These are phyloP conservation scores for Fusarium metavorans DNA, from an alignment of 2,329 filamentous ascomycete genomes.

Conservation along the genomic window DNA sequence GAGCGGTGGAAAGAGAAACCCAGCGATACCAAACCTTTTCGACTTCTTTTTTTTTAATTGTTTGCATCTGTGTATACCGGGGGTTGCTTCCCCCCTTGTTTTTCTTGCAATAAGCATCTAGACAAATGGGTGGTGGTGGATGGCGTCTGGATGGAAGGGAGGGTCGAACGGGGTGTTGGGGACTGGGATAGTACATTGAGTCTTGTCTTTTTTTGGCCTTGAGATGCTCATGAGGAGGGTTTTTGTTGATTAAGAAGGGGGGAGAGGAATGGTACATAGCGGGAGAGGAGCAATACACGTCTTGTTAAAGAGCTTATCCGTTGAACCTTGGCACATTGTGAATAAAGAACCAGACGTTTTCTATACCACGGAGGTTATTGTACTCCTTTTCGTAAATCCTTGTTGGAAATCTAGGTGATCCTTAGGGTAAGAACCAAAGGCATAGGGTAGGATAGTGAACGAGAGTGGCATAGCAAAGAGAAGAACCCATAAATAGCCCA, in stretches of 20 bases:
- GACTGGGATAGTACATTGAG: slow-evolving; percentile 18
- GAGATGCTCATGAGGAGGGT: neutral
- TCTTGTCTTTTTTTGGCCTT: slow-evolving; percentile 6
- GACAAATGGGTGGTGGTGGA: slow-evolving; percentile 27
- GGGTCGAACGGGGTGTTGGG: slow-evolving; percentile 8
- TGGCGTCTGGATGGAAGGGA: slow-evolving; percentile 36
- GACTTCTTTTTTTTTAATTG: slow-evolving; percentile 24
- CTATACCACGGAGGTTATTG: neutral
- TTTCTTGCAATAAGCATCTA: slow-evolving; percentile 36
- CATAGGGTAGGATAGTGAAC: neutral
- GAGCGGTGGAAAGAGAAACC: slow-evolving; percentile 7
- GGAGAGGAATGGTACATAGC: slow-evolving; percentile 10
- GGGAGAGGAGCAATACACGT: neutral
- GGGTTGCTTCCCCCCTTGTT: neutral
- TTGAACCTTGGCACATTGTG: neutral
- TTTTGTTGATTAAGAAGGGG: neutral
- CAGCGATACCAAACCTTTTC: slow-evolving; percentile 37
- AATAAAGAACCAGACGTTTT: neutral
- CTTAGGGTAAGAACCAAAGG: neutral
- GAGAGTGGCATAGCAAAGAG: too few species aligned
- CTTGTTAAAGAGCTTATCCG: neutral
- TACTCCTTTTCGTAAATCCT: neutral
- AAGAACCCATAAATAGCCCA: neutral
- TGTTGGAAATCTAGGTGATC: neutral
- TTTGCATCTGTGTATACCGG: slow-evolving; percentile 8